Base-by-base conservation (phyloP, 306 rosid species). In the Begonia loranthoides region DNA sequence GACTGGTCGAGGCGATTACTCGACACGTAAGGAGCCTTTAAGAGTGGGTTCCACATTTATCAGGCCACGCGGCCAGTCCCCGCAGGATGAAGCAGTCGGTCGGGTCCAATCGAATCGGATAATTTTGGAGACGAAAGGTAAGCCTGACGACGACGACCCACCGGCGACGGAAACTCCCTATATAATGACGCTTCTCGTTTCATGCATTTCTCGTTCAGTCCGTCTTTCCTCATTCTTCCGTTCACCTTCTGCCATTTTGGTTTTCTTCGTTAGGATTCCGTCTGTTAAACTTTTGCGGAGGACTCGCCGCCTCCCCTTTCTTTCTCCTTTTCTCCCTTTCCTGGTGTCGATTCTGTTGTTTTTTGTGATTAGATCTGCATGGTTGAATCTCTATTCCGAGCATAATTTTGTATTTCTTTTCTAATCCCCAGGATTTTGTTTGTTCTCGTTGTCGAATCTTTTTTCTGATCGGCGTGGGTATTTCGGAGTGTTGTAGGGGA, bases 51-150 rank as follows among this genome's bases (percentile, higher is more conserved):
- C 22, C 3, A 19, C 22, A 19, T 19, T 19, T 19, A 19, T 19
- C 22, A 19, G 22, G 22, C 22, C 86, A 77, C 88, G 95, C 86
- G 86, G 89, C 95, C 49, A 79, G 81, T 65, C 87, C 89, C 57
- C 75, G 76, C 78, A 13, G 85, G 74, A 66, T 54, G 21, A 17
- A 50, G 49, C 54, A 58, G 58, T 68, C 8, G 12, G 3, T 19
- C 22, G 22, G 22, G 22, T 19, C 1, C 1, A 17, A 1, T 2
- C 21, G 21, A 11, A 1, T 1, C 48, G 33, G 11, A 17, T 10
- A 53, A 43, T 55, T 67, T 19, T 19, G 0, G 3, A 19, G 43
- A 10, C 9, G 10, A 15, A 28, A 43, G 62, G 46, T 47, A 44
- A 11, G 9, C 45, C 4, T 14, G 44, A 41, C 38, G 16, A 52